Percentiles rank a stretch among this genome's conserved stretches.
These are phyloP conservation scores for Euphorbia peplus DNA, from an alignment of 345 rosid species.

Conservation along the genomic window DNA sequence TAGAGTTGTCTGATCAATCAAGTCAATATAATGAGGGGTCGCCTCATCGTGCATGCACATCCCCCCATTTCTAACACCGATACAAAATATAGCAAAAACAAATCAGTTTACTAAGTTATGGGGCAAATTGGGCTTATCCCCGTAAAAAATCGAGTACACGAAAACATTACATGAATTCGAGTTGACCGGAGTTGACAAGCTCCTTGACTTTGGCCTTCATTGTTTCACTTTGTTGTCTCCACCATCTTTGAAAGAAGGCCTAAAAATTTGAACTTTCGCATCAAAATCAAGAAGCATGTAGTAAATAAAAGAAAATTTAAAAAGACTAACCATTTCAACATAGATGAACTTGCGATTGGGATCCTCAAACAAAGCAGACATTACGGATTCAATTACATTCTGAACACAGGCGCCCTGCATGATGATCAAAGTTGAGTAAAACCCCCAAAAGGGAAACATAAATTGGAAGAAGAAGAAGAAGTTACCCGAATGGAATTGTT, in stretches of 20 bases:
- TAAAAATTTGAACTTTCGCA: conserved; percentile 20
- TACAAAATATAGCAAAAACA: background rate
- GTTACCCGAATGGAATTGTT: conserved; percentile 84
- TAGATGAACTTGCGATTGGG: conserved; percentile 85
- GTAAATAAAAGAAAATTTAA: background rate
- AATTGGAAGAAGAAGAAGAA: background rate
- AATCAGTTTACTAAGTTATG: background rate
- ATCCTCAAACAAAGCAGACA: conserved; percentile 75
- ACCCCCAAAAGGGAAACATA: background rate
- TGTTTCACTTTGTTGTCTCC: conserved; percentile 86
- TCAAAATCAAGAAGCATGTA: background rate
- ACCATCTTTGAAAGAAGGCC: conserved; percentile 97
- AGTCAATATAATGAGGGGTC: conserved; percentile 78
- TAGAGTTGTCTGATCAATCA: conserved; percentile 94
- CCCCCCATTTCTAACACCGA: conserved; percentile 66
- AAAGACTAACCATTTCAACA: conserved; percentile 64
- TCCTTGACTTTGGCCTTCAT: conserved; percentile 69
- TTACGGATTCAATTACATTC: conserved; percentile 86
- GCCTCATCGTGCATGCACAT: conserved; percentile 99
- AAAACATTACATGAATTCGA: conserved; percentile 73
- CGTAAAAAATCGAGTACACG: background rate
- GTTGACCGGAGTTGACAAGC: conserved; percentile 82
- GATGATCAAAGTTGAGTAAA: conserved; percentile 2
- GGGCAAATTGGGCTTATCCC: too few species aligned
- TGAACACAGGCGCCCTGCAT: conserved; percentile 85